These are phyloP conservation scores for Serendipita sp. DNA, from an alignment of 768 basidiomycete genomes.

Conservation along the genomic window DNA sequence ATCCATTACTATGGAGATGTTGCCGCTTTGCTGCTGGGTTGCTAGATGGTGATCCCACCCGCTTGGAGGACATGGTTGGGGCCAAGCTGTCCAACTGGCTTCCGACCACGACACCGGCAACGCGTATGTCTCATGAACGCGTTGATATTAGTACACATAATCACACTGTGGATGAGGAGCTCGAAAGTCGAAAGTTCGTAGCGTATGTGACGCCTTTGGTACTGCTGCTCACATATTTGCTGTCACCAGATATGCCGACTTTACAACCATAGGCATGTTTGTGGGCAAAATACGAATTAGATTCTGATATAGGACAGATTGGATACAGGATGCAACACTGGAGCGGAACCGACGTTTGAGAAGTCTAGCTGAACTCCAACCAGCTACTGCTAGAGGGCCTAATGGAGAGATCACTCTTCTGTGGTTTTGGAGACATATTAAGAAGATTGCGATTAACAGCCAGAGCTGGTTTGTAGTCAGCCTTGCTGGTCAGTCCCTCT, in stretches of 20 bases:
- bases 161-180: neutral
- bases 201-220: neutral
- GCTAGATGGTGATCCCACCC: neutral
- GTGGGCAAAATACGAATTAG: slow-evolving; percentile 9
- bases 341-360: slow-evolving; percentile 70
- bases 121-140: neutral
- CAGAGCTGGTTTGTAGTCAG: slow-evolving; percentile 90
- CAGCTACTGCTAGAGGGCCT: slow-evolving; percentile 28
- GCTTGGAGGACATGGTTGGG: neutral
- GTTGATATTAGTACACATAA: neutral
- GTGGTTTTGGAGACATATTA: slow-evolving; percentile 48
- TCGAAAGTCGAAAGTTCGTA: neutral
- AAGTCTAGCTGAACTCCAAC: slow-evolving; percentile 33
- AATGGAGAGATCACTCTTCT: slow-evolving; percentile 34
- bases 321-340: slow-evolving; percentile 89
- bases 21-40: neutral
- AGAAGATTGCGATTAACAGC: slow-evolving; percentile 46
- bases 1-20: neutral
- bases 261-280: slow-evolving; percentile 73
- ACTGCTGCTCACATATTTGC: neutral
- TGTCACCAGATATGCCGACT: slow-evolving; percentile 26
- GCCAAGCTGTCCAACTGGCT: neutral
- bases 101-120: neutral
- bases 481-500: slow-evolving; percentile 56
- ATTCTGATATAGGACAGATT: slow-evolving; percentile 40